Evolutionary conservation across 495 filamentous ascomycete species (phyloP).

Genomic region (Terfezia boudieri): DNA sequence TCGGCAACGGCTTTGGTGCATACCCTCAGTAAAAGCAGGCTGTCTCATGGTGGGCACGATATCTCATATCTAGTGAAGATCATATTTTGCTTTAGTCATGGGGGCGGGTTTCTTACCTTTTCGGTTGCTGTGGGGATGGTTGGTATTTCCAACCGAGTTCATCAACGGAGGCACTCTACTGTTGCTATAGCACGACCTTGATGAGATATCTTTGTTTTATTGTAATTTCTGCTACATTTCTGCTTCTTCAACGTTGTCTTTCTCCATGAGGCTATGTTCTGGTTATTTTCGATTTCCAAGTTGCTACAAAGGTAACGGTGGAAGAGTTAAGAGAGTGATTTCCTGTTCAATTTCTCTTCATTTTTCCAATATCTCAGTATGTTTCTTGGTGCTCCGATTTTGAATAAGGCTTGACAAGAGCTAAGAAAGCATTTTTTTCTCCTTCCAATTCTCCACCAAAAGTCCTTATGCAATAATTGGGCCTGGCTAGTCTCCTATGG

Average conservation of each 20-base stretch:
- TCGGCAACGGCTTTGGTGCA: conserved; percentile 35
- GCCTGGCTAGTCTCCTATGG: neutral
- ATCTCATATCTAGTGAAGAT: neutral
- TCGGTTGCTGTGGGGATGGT: neutral
- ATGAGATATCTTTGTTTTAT: neutral
- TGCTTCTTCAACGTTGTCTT: neutral
- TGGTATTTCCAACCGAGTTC: neutral
- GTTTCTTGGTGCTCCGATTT: neutral
- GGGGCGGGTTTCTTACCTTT: neutral
- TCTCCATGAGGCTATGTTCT: neutral
- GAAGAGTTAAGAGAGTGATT: neutral
- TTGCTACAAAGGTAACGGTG: neutral
- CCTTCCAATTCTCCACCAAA: neutral
- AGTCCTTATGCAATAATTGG: neutral
- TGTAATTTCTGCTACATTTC: neutral
- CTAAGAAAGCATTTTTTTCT: neutral
- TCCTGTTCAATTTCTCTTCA: neutral
- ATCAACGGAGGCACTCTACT: neutral
- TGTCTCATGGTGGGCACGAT: neutral
- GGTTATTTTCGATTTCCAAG: neutral
- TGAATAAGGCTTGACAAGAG: neutral
- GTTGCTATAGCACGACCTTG: neutral
- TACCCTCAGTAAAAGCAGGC: conserved; percentile 31
- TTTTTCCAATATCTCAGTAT: neutral
- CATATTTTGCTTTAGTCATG: neutral